Evolutionary conservation across 1,139 yeast genomes (phyloP).

Genomic region (Candida pseudocylindracea): DNA sequence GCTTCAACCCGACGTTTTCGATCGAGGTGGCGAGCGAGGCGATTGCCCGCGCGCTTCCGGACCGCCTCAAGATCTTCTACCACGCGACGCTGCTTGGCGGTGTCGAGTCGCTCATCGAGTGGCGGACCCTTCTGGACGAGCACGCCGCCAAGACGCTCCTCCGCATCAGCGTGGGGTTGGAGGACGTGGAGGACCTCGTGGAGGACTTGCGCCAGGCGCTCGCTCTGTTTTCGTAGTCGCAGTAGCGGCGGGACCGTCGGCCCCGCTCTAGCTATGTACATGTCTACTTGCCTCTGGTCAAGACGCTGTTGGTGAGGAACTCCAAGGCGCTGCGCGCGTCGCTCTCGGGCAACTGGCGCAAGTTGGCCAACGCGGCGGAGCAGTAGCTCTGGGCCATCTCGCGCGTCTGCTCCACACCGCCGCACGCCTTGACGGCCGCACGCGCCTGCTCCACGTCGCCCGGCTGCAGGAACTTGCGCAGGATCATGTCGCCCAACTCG

Average conservation of each 20-base stretch:
- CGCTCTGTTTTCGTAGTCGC: too few species aligned
- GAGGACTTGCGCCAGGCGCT: conserved; percentile 24
- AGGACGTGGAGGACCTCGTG: conserved; percentile 50
- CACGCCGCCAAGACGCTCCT: conserved; percentile 29
- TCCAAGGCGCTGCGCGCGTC: conserved; percentile 81
- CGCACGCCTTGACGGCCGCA: conserved; percentile 41
- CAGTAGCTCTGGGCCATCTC: conserved; percentile 63
- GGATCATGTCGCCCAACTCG: conserved; percentile 61
- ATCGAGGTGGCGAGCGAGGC: conserved; percentile 27
- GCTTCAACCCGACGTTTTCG: conserved; percentile 60
- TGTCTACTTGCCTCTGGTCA: conserved; percentile 56
- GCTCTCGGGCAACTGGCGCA: conserved; percentile 61
- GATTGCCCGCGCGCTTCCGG: conserved; percentile 42
- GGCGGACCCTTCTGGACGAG: conserved; percentile 65
- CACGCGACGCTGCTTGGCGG: conserved; percentile 93
- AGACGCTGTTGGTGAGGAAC: conserved; percentile 60
- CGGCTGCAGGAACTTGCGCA: conserved; percentile 54
- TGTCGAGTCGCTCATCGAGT: conserved; percentile 77
- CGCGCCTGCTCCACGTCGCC: conserved; percentile 78
- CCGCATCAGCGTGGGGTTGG: conserved; percentile 64
- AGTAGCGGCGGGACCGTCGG: too few species aligned
- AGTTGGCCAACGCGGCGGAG: conserved; percentile 46
- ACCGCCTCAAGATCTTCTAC: conserved; percentile 44
- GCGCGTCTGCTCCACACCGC: conserved; percentile 62
- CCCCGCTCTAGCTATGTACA: too few species aligned